phyloP scores from a whole-genome alignment of 1,139 yeast species.

The Debaryomyces udenii region DNA sequence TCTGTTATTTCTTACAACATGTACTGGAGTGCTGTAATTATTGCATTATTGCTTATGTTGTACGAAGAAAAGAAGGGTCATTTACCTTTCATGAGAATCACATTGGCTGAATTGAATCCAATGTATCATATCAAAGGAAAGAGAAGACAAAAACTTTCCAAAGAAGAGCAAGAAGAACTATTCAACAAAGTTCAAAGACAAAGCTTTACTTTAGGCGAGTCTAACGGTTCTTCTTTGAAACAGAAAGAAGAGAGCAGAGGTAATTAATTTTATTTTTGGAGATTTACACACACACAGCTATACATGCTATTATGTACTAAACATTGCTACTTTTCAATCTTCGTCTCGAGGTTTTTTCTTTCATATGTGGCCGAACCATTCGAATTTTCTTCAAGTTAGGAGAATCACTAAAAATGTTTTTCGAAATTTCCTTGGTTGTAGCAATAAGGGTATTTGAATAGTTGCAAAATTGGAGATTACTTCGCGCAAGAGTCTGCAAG shows the following conservation, averaged over 20 bases:
- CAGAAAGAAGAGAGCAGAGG: background rate
- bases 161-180: slow-evolving; percentile 55
- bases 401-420: no score
- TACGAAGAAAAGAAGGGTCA: slow-evolving; percentile 65
- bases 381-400: no score
- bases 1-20: slow-evolving; percentile 81
- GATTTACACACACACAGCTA: slow-evolving; percentile 10
- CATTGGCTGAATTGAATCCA: slow-evolving; percentile 64
- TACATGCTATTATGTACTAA: background rate
- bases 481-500: no score
- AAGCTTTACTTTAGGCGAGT: slow-evolving; percentile 11
- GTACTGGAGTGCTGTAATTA: slow-evolving; percentile 74
- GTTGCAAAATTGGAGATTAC: no score
- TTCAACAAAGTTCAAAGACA: slow-evolving; percentile 44
- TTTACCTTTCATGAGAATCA: slow-evolving; percentile 49
- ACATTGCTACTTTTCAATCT: no score
- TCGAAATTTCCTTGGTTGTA: no score
- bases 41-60: slow-evolving; percentile 58
- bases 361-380: no score
- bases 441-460: no score
- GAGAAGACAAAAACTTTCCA: slow-evolving; percentile 60
- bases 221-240: background rate
- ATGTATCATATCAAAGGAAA: slow-evolving; percentile 70
- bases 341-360: no score
- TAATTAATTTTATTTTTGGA: background rate